Base-by-base conservation (phyloP, 176 grass and related monocot genomes). In the Panicum miliaceum region DNA sequence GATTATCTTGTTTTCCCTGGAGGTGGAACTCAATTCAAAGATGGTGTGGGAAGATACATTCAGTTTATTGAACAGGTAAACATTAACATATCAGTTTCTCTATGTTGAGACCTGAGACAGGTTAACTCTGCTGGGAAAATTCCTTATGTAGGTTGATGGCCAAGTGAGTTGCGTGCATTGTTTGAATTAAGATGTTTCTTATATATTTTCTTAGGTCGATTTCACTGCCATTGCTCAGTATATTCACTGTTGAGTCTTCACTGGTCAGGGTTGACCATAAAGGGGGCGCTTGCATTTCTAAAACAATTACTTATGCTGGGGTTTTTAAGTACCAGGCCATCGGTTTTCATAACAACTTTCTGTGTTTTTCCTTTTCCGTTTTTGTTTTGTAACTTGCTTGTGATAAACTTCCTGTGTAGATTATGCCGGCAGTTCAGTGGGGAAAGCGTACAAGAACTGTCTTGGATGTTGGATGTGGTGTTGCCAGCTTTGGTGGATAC, bases 381-480 rank as follows among this genome's bases (percentile, higher is more conserved):
- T 76, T 82, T 60, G 15, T 46, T 52, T 11, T 27, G 2, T 88
- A 38, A 64, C 71, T 86, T 90, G 2, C 13, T 58, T 18, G 25
- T 71, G 4, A 57, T 50, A 83, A 47, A 27, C 52, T 65, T 66
- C 26, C 0, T 81, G 45, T 75, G 4, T 73, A 98, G 96, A 98
- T 92, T 86, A 77, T 94, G 82, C 93, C 89, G 22, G 20, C 38
- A 40, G 73, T 98, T 64, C 77, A 85, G 9, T 98, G 93, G 93
- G 88, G 96, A 84, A 84, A 26, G 27, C 91, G 52, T 37, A 86
- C 91, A 26, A 98, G 93, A 79, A 92, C 92, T 84, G 77, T 92
- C 47, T 78, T 98, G 62, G 96, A 98, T 90, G 93, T 98, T 83
- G 96, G 96, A 76, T 98, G 96, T 80, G 96, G 96, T 37, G 96